Evolutionary conservation across 257 asterid genomes (phyloP), one percentile per base, ranked within the genome.

Genomic region (Solanum chmielewskii): DNA sequence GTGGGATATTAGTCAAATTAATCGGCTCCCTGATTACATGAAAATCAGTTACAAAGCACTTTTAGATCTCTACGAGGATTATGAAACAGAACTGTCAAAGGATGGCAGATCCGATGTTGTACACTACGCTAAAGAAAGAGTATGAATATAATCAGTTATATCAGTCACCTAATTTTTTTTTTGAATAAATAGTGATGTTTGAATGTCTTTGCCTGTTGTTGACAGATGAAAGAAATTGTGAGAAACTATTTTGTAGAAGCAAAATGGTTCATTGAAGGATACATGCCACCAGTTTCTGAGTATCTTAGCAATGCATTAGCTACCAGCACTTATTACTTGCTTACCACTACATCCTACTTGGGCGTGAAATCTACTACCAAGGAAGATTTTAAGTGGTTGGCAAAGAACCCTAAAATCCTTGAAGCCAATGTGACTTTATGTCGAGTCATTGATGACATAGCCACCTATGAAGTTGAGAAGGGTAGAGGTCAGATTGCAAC

Each of bases 401-500:
- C 83, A 1, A 76, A 3, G 9, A 76, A 76, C 83, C 83, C 83
- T 76, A 76, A 42, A 76, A 76, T 76, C 7, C 37, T 76, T 8
- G 37, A 76, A 42, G 83, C 83, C n/a, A 76, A 76, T 25, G 83
- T 42, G 6, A 76, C 83, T 1, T 13, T 76, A 42, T 76, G 83
- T 4, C 83, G 83, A n/a, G 83, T 76, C 10, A 11, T 76, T n/a
- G 83, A 76, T 76, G 83, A 76, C 83, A 42, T 76, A n/a, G 83
- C 83, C 11, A 76, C 83, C 0, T 76, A 76, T 4, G 60, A 76
- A 1, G 80, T 89, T 44, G 94, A 93, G 91, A 92, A 94, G 89
- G 42, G 85, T 59, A 89, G 91, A 49, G 96, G 95, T 0, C 93
- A 93, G 42, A 87, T 59, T 25, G 89, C 89, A 11, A 94, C 94